Evolutionary conservation across 805 yeast genomes (phyloP), one percentile per base, ranked within the genome.

Genomic region (Torulaspora maleeae): DNA sequence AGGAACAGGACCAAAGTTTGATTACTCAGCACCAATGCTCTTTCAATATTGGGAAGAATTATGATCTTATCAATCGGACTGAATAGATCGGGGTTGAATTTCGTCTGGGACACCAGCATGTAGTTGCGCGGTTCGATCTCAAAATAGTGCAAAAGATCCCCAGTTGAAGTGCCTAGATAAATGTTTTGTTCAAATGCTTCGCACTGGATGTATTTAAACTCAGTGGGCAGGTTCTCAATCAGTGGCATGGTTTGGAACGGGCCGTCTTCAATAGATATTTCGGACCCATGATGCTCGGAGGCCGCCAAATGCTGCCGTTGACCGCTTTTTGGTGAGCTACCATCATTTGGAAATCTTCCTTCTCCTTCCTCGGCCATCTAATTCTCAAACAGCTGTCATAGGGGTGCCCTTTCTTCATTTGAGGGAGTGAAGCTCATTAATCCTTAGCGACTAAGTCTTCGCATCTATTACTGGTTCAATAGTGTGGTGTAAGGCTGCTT

Each of bases 71-170:
- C 57, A 22, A 64, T 56, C 3, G 57, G 53, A 7, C 27, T 38
- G 13, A 28, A 25, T 12, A 40, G 27, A 10, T 50, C 57, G 4
- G 47, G 41, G 41, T 55, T 53, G 32, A 61, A 60, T 27, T 60
- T 54, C 1, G 62, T 56, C 30, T 60, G 56, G 2, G 68, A 61
- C 5, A 64, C 63, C 17, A 64, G 47, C 52, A 63, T 52, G 32
- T 56, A 64, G 38, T 62, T 60, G 6, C 53, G 54, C 20, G 51
- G 53, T 38, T 62, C 67, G 19, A 64, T 56, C 38, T 64, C 69
- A 44, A 60, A 63, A 37, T 62, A 64, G 39, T 64, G 69, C 36
- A 64, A 33, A 12, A 64, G 48, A 22, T 61, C 66, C 19, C 69
- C 69, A 3, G 51, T 47, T 1, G 45, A 40, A 1, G 67, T 59